phyloP scores from a whole-genome alignment of 768 basidiomycete genomes.

The Dioszegia hungarica region DNA sequence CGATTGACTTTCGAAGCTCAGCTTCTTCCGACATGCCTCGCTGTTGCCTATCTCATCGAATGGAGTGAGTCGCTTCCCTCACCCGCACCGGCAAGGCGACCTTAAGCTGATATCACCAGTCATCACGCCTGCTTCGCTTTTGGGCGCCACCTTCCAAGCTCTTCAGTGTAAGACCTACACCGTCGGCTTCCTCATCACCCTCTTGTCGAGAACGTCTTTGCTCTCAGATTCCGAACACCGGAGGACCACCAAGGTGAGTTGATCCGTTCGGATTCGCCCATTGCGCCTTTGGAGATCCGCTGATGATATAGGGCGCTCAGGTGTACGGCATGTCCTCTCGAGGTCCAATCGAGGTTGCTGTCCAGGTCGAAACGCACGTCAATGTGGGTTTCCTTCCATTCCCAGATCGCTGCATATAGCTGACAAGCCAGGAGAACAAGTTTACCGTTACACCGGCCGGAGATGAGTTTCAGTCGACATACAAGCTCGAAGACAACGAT shows the following conservation, averaged over 20 bases:
- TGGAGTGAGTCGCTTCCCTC: conserved; percentile 16
- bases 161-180: conserved; percentile 30
- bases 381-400: too few species aligned
- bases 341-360: conserved; percentile 8
- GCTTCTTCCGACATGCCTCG: conserved; percentile 16
- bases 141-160: conserved; percentile 24
- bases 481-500: too few species aligned
- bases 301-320: conserved; percentile 4
- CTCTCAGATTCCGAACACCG: background rate
- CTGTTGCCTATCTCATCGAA: conserved; percentile 19
- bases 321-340: conserved; percentile 11
- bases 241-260: background rate
- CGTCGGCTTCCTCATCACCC: conserved; percentile 22
- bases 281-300: too few species aligned
- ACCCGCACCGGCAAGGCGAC: background rate
- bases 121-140: conserved; percentile 19
- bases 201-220: background rate
- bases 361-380: conserved; percentile 20
- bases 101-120: background rate
- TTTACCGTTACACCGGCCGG: too few species aligned
- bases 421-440: too few species aligned
- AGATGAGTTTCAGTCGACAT: too few species aligned
- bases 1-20: conserved; percentile 23
- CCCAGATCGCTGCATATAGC: too few species aligned
- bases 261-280: background rate